Percentiles rank a stretch among this genome's conserved stretches.
phyloP scores from a whole-genome alignment of 2,329 filamentous ascomycete genomes.

The Xylaria sp. region DNA sequence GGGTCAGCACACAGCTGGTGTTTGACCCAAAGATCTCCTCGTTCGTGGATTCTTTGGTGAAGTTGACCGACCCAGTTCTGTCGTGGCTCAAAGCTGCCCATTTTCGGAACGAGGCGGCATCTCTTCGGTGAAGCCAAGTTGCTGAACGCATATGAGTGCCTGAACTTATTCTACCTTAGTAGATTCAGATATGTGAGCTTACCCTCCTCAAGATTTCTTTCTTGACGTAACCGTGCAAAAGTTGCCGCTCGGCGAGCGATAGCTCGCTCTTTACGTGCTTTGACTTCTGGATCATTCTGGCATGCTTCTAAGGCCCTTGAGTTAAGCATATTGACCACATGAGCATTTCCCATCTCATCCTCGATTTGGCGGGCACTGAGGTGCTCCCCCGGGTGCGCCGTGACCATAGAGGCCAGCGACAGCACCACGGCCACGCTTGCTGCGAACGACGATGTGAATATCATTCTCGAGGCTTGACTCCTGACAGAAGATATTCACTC shows the following conservation, averaged over 20 bases:
- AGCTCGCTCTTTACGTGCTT: constrained; percentile 53
- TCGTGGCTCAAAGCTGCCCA: constrained; percentile 54
- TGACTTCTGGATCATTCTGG: constrained; percentile 51
- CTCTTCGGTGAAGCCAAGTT: constrained; percentile 49
- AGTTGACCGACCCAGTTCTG: constrained; percentile 49
- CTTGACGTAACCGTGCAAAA: constrained; percentile 52
- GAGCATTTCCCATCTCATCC: constrained; percentile 45
- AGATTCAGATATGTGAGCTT: constrained; percentile 24
- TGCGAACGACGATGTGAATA: constrained; percentile 38
- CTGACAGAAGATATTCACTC: background rate
- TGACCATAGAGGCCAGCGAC: constrained; percentile 39
- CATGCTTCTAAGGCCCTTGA: constrained; percentile 53
- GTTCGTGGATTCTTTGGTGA: constrained; percentile 48
- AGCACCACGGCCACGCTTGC: constrained; percentile 40
- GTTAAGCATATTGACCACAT: constrained; percentile 47
- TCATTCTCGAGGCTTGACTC: constrained; percentile 35
- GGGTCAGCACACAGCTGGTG: constrained; percentile 56
- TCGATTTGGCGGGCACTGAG: constrained; percentile 44
- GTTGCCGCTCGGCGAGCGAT: constrained; percentile 53
- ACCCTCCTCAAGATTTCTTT: constrained; percentile 46
- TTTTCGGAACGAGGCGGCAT: constrained; percentile 51
- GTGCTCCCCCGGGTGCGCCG: constrained; percentile 47
- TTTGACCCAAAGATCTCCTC: constrained; percentile 54
- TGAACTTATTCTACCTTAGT: background rate
- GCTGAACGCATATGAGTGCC: constrained; percentile 32